Conservation (phyloP, 805 yeast genomes). For the Starmera quercuum region DNA sequence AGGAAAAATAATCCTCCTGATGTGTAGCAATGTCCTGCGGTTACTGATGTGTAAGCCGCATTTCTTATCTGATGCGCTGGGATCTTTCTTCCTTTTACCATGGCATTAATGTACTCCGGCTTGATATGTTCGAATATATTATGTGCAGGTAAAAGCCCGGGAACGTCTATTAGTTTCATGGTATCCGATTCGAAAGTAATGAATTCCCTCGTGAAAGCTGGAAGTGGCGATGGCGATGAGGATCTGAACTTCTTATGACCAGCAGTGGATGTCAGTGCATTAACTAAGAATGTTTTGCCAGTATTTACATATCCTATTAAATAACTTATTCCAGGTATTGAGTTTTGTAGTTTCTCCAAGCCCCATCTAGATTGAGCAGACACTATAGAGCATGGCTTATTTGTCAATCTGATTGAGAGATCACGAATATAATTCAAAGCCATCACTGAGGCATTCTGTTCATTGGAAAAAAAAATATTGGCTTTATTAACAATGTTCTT, state of each 20-base stretch:
- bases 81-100: slow-evolving; percentile 24
- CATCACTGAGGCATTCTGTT: slow-evolving; percentile 23
- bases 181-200: slow-evolving; percentile 30
- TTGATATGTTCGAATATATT: slow-evolving; percentile 21
- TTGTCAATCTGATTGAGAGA: slow-evolving; percentile 24
- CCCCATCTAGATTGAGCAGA: slow-evolving; percentile 51
- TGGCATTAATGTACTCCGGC: slow-evolving; percentile 20
- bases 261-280: slow-evolving; percentile 30
- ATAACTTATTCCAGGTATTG: slow-evolving; percentile 33
- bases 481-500: slow-evolving; percentile 29
- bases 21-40: slow-evolving; percentile 38
- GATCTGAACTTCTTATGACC: slow-evolving; percentile 9
- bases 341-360: slow-evolving; percentile 27
- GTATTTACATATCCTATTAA: slow-evolving; percentile 61
- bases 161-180: slow-evolving; percentile 27
- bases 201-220: slow-evolving; percentile 62
- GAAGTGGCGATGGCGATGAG: slow-evolving; percentile 39
- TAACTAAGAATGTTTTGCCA: slow-evolving; percentile 61
- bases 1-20: slow-evolving; percentile 59
- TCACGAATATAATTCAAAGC: slow-evolving; percentile 20
- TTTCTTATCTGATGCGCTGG: slow-evolving; percentile 21
- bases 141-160: slow-evolving; percentile 26
- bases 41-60: slow-evolving; percentile 26
- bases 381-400: slow-evolving; percentile 30
- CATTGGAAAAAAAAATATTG: slow-evolving; percentile 34